phyloP scores from a whole-genome alignment of 108 stramenopile genomes.

The Asterionellopsis glacialis region DNA sequence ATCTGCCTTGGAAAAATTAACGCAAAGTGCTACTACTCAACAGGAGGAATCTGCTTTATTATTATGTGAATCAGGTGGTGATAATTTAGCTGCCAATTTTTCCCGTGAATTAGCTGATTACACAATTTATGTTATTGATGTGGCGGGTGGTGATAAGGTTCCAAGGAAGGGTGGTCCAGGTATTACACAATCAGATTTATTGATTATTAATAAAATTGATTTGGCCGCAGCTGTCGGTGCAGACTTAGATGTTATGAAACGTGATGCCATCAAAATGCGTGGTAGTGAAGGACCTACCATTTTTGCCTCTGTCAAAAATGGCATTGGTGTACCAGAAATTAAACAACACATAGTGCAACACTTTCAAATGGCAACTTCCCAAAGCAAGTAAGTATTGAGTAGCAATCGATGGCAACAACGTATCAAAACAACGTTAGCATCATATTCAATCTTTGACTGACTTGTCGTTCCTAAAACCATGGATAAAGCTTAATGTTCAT shows the following conservation, averaged over 20 bases:
- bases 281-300: slow-evolving; percentile 80
- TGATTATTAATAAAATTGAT: slow-evolving; percentile 98
- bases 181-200: slow-evolving; percentile 92
- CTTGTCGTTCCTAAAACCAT: too few species aligned
- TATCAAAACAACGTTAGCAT: too few species aligned
- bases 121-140: slow-evolving; percentile 98
- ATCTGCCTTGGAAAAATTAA: slow-evolving; percentile 87
- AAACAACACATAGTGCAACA: too few species aligned
- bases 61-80: slow-evolving; percentile 94
- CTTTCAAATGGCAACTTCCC: too few species aligned
- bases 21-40: slow-evolving; percentile 18
- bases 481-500: too few species aligned
- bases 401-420: too few species aligned
- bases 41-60: slow-evolving; percentile 41
- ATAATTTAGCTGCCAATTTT: slow-evolving; percentile 98
- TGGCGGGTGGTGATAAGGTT: slow-evolving; percentile 98
- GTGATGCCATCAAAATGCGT: slow-evolving; percentile 90
- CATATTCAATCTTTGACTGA: too few species aligned
- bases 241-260: slow-evolving; percentile 88
- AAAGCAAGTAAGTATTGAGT: too few species aligned
- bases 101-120: slow-evolving; percentile 93
- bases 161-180: slow-evolving; percentile 98
- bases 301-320: slow-evolving; percentile 91
- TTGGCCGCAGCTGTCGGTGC: slow-evolving; percentile 97
- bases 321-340: slow-evolving; percentile 58